These are phyloP conservation scores for Claviceps fusiformis DNA, from an alignment of 2,329 filamentous ascomycete species.

Conservation along the genomic window DNA sequence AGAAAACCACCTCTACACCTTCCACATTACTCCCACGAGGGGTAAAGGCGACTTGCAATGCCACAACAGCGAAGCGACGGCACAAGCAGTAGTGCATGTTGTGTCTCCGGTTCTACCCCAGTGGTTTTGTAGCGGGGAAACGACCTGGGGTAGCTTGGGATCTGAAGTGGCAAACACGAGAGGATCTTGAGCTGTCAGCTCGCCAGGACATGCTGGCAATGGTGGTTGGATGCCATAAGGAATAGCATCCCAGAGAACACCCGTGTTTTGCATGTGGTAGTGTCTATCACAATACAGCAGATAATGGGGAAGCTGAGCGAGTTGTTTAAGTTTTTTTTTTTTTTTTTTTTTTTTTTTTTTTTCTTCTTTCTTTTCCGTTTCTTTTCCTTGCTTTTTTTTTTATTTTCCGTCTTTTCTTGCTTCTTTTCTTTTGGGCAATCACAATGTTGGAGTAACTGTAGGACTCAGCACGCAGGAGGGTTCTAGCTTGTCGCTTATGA, in stretches of 20 bases:
- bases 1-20: background rate
- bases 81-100: background rate
- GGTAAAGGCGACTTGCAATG: background rate
- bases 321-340: background rate
- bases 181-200: background rate
- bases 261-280: background rate
- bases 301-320: background rate
- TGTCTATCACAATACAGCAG: too few species aligned
- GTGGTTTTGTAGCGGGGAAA: background rate
- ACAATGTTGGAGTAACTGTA: background rate
- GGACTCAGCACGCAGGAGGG: background rate
- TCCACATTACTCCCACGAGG: background rate
- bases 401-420: background rate
- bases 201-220: background rate
- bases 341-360: background rate
- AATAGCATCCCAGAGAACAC: background rate
- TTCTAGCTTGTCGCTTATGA: background rate
- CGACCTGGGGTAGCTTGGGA: background rate
- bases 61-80: background rate
- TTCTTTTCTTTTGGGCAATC: background rate
- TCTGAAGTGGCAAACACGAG: background rate
- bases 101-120: background rate
- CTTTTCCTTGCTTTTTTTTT: background rate
- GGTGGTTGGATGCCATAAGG: background rate
- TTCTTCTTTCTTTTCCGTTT: background rate